Evolutionary conservation across 2,329 filamentous ascomycete genomes (phyloP), one percentile per base, ranked within the genome.

Genomic region (Penicillium sp.): DNA sequence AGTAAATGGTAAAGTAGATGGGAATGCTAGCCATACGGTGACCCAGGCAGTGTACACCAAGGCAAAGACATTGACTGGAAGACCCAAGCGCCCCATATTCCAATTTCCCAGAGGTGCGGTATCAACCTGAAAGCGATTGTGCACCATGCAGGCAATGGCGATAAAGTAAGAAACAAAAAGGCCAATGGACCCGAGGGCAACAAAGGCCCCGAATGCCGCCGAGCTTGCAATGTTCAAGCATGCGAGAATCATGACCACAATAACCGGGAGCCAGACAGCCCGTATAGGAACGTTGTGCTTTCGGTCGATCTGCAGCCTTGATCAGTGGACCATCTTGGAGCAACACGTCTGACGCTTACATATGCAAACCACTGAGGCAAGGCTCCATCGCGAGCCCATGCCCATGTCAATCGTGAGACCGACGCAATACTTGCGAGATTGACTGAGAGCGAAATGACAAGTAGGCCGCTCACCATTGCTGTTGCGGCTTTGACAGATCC

Each of bases 341-440:
- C n/a, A n/a, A n/a, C n/a, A n/a, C n/a, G n/a, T n/a, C n/a, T n/a
- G 21, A 10, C 14, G 42, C 59, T 10, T 42, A 63, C 61, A 31
- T 59, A 50, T 27, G 60, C 43, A 40, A 66, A 62, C 24, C 60
- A 66, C 29, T 47, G 62, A 0, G 77, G 77, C 0, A 80, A 60
- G 5, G 75, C 79, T 3, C 76, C 76, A 50, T 81, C 79, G 4
- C 75, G 65, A 11, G 79, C 75, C 68, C 79, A 81, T 0, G 76
- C 76, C 79, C 79, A 81, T 0, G 77, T 75, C 1, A 81, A 62
- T 3, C 79, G 75, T 0, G 77, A 78, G 0, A 76, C 76, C 0
- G 78, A 80, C 1, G 79, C 77, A 2, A 80, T 73, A 34, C 72
- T 72, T 0, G 73, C 71, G 38, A 76, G 67, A 46, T 74, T 70